Percentiles rank a stretch among this genome's conserved stretches.
These are phyloP conservation scores for Cyberlindnera veronae DNA, from an alignment of 805 yeast genomes.

Conservation along the genomic window DNA sequence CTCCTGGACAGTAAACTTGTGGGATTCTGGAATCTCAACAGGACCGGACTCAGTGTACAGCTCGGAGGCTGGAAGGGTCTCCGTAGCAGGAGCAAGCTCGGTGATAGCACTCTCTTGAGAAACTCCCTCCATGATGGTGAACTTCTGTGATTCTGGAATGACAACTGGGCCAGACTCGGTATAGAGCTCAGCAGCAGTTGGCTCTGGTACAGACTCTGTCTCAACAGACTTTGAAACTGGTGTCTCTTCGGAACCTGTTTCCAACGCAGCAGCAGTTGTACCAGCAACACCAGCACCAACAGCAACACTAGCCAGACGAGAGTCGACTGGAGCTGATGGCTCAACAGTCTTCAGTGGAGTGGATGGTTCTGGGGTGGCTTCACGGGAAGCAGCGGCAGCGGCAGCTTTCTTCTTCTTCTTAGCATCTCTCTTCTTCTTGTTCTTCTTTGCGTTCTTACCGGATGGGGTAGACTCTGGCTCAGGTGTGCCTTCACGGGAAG, in stretches of 20 bases:
- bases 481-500: slow-evolving; percentile 18
- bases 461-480: slow-evolving; percentile 8
- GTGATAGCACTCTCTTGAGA: background rate
- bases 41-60: slow-evolving; percentile 16
- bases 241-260: background rate
- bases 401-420: slow-evolving; percentile 21
- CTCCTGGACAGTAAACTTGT: slow-evolving; percentile 18
- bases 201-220: background rate
- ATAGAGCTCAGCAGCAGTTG: background rate
- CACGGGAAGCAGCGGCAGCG: slow-evolving; percentile 13
- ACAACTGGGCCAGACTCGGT: slow-evolving; percentile 1
- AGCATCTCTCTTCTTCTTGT: slow-evolving; percentile 23
- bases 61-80: background rate
- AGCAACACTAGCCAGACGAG: slow-evolving; percentile 5
- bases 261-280: background rate
- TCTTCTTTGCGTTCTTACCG: slow-evolving; percentile 23
- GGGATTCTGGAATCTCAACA: slow-evolving; percentile 21
- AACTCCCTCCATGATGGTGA: no score
- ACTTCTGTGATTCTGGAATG: no score
- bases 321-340: slow-evolving; percentile 11
- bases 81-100: slow-evolving; percentile 1
- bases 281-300: slow-evolving; percentile 4
- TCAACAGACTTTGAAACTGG: slow-evolving; percentile 1
- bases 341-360: slow-evolving; percentile 9
- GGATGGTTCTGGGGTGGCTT: slow-evolving; percentile 12